Percentiles rank a stretch among this genome's conserved stretches.
Conservation (phyloP, 331 rosid genomes). For the Quercus tomentella region DNA sequence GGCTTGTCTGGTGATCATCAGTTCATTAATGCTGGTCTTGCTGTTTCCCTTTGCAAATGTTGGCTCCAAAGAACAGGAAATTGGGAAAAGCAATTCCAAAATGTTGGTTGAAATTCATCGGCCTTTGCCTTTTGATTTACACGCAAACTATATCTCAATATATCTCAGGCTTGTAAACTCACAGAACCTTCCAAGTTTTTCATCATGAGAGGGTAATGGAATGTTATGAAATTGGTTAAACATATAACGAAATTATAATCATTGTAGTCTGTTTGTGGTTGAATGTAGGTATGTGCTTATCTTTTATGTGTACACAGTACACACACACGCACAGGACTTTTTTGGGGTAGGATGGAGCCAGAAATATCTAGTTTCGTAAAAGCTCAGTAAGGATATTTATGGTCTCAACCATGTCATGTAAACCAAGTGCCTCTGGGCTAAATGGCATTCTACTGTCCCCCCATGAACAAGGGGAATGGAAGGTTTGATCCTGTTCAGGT, state of each 20-base stretch:
- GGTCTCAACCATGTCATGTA: not conserved
- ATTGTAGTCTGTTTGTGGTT: not conserved
- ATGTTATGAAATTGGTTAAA: not conserved
- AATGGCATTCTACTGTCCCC: not conserved
- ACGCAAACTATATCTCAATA: not conserved
- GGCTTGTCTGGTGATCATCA: constrained; percentile 71
- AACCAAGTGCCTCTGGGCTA: not conserved
- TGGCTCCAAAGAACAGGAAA: constrained; percentile 84
- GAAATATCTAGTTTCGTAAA: not conserved
- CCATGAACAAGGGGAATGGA: not conserved
- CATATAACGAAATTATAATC: not conserved
- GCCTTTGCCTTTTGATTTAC: not conserved
- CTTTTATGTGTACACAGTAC: not conserved
- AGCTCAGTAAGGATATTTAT: not conserved
- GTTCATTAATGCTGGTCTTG: constrained; percentile 65
- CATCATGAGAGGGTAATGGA: not conserved
- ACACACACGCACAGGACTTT: not conserved
- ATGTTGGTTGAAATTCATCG: constrained; percentile 37
- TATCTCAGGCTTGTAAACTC: not conserved
- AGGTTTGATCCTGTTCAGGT: not conserved
- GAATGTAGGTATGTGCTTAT: not conserved
- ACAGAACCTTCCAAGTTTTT: not conserved
- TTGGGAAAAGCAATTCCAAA: constrained; percentile 43
- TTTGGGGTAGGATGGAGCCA: not conserved
- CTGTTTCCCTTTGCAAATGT: constrained; percentile 63